A percentile compares a stretch with the other conserved stretches of the same genome.
These are phyloP conservation scores for Tuber melanosporum DNA, from an alignment of 495 filamentous ascomycete species.

Conservation along the genomic window DNA sequence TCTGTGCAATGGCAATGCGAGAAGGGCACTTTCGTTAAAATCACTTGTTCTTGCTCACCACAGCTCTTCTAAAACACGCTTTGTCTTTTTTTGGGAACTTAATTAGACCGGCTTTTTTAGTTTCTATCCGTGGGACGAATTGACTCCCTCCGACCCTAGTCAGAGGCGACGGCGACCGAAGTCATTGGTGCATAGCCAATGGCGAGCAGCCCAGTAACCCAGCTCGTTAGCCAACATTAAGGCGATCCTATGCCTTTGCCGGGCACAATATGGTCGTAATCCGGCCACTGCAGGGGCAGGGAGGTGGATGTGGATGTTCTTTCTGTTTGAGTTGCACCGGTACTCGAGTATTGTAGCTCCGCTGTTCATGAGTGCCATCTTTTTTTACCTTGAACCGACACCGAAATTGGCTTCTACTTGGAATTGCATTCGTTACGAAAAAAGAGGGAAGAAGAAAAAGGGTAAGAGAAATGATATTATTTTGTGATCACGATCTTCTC, in stretches of 20 bases:
- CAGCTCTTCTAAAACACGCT: background rate
- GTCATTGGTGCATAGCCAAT: background rate
- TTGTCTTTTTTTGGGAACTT: background rate
- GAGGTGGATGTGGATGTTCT: background rate
- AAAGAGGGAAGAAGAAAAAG: too few relatives aligned
- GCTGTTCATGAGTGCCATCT: background rate
- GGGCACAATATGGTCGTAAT: background rate
- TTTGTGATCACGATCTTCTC: too few relatives aligned
- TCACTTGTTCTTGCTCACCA: background rate
- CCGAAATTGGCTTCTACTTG: background rate
- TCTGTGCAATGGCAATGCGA: slow-evolving; percentile 1
- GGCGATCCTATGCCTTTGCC: background rate
- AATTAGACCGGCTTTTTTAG: background rate
- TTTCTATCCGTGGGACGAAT: background rate
- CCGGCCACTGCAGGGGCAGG: background rate
- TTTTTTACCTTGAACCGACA: background rate
- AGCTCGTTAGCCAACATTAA: background rate
- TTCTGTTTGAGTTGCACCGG: background rate
- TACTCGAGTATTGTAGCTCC: background rate
- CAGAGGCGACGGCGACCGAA: background rate
- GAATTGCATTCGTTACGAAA: too few relatives aligned
- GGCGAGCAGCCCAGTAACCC: background rate
- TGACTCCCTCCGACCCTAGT: background rate
- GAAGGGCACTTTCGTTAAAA: background rate
- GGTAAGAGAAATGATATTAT: too few relatives aligned